Percentiles rank a stretch among this genome's conserved stretches.
phyloP scores from a whole-genome alignment of 345 rosid species.

The Syzygium oleosum region DNA sequence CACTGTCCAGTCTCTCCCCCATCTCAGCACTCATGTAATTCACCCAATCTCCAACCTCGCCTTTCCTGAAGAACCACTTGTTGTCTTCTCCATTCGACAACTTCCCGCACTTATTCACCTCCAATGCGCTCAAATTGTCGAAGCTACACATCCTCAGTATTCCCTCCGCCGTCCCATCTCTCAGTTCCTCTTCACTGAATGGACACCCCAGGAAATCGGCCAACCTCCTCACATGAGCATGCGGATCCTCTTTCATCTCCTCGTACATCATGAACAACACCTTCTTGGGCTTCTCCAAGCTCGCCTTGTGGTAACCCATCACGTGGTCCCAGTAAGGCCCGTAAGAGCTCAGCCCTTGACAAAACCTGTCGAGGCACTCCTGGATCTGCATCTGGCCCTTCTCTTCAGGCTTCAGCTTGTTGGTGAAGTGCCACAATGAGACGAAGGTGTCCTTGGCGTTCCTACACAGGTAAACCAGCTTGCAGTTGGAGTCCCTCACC shows the following conservation, averaged over 20 bases:
- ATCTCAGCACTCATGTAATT: no score
- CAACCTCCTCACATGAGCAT: no score
- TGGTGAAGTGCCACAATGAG: background rate
- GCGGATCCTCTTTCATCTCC: background rate
- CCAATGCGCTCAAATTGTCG: no score
- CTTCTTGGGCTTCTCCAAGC: background rate
- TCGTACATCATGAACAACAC: background rate
- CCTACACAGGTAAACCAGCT: background rate
- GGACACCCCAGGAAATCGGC: no score
- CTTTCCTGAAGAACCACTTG: no score
- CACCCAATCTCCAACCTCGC: no score
- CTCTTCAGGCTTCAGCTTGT: background rate
- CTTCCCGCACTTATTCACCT: no score
- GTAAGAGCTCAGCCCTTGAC: background rate
- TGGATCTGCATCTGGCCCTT: background rate
- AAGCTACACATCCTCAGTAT: no score
- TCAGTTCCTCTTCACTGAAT: no score
- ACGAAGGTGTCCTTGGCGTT: slow-evolving; percentile 2
- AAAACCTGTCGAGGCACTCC: background rate
- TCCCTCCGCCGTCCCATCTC: no score
- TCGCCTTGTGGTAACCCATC: background rate
- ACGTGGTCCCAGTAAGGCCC: background rate
- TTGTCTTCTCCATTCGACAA: no score
- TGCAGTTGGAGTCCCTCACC: background rate
- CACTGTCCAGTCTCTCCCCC: no score